phyloP scores from a whole-genome alignment of 177 flowering plant species.

The Vitis hybrid region DNA sequence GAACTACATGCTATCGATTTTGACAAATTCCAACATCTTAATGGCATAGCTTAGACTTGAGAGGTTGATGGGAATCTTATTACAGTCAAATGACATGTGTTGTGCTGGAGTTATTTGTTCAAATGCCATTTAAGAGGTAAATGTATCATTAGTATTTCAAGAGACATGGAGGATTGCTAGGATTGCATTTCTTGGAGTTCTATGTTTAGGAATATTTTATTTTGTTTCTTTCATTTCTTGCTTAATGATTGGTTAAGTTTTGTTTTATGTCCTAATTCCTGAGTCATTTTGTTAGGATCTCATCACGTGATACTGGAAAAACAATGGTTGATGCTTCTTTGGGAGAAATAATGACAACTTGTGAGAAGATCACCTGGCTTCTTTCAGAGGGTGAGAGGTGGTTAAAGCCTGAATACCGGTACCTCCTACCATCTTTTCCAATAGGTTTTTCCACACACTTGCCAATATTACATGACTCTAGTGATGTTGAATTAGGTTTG shows the following conservation, averaged over 20 bases:
- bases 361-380: conserved; percentile 98
- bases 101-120: background rate
- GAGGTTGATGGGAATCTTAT: too few species aligned
- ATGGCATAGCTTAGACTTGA: too few species aligned
- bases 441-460: background rate
- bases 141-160: background rate
- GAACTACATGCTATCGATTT: too few species aligned
- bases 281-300: conserved; percentile 44
- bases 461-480: background rate
- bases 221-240: background rate
- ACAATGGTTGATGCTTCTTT: conserved; percentile 98
- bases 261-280: conserved; percentile 1
- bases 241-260: background rate
- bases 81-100: background rate
- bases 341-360: conserved; percentile 99
- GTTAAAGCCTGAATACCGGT: conserved; percentile 97
- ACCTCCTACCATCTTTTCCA: conserved; percentile 5
- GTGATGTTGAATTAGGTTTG: background rate
- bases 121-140: background rate
- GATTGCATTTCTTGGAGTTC: background rate
- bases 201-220: background rate
- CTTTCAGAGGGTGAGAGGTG: conserved; percentile 92
- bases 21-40: too few species aligned
- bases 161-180: background rate
- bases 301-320: conserved; percentile 98